phyloP scores from a whole-genome alignment of 2,329 filamentous ascomycete genomes.

The Aureobasidium namibiae region DNA sequence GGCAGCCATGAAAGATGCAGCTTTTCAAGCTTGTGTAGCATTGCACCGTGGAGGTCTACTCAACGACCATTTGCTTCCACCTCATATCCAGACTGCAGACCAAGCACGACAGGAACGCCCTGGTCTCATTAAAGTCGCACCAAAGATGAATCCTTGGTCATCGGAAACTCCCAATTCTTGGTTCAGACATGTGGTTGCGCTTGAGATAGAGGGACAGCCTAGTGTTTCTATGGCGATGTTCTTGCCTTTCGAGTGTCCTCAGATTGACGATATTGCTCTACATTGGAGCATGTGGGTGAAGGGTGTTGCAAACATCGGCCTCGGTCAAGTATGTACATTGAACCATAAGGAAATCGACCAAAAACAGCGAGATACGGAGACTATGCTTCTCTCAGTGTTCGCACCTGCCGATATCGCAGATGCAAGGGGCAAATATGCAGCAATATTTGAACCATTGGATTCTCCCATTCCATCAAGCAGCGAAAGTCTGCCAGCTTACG shows the following conservation, averaged over 20 bases:
- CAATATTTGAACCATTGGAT: slow-evolving; percentile 1
- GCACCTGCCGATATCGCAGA: neutral
- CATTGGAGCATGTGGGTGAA: slow-evolving; percentile 20
- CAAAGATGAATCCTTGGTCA: slow-evolving; percentile 5
- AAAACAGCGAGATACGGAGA: slow-evolving; percentile 2
- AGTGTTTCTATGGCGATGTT: slow-evolving; percentile 16
- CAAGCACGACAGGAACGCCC: slow-evolving; percentile 20
- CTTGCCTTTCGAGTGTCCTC: slow-evolving; percentile 15
- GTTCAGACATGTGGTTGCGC: neutral
- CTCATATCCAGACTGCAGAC: slow-evolving; percentile 22
- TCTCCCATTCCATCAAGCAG: neutral
- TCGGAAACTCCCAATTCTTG: neutral
- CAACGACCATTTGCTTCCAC: slow-evolving; percentile 69
- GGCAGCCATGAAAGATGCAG: slow-evolving; percentile 70
- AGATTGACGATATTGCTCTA: slow-evolving; percentile 15
- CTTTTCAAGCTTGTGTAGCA: slow-evolving; percentile 67
- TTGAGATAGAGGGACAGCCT: neutral
- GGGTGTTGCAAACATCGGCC: neutral
- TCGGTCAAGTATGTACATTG: neutral
- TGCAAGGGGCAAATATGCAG: slow-evolving; percentile 3
- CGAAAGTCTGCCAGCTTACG: neutral
- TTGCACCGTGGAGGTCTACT: slow-evolving; percentile 65
- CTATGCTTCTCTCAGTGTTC: neutral
- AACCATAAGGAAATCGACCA: neutral
- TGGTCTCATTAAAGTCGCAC: slow-evolving; percentile 18